Evolutionary conservation across 768 basidiomycete genomes (phyloP), one percentile per base, ranked within the genome.

Genomic region (Russula olivacea): DNA sequence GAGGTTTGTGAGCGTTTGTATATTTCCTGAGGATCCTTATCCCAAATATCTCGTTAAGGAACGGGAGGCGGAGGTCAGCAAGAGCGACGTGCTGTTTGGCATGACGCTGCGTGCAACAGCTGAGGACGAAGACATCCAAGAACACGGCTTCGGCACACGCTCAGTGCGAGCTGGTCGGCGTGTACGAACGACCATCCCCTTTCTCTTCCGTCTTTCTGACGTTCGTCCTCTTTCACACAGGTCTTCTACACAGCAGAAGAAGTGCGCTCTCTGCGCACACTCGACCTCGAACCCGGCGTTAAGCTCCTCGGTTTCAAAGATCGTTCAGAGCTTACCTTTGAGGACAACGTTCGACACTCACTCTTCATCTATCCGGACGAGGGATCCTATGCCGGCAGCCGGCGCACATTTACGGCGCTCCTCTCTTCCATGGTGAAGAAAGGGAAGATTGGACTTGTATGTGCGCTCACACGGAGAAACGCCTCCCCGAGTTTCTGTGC

Each of bases 271-370:
- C 92, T 94, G 75, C 83, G 92, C 66, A 92, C 91, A 0, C 71
- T 97, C 66, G 89, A 87, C 23, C 75, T 90, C 28, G 81, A 88
- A 68, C 88, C 93, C 64, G 93, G 87, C 12, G 83, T 99, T 71
- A 93, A 88, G 72, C 84, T 99, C 5, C 84, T 99, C 30, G 97
- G 97, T 5, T 98, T 98, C 78, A 93, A 94, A 71, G 79, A 87
- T 58, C 80, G 80, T 14, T 74, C 73, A 6, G 80, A 88, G 66
- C 79, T 98, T 1, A 75, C 76, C 1, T 89, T 95, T 67, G 89
- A 94, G 71, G 92, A 98, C 71, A 96, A 95, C 68, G 74, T 97
- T 70, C 96, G 93, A 70, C 94, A 98, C 74, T 87, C 94, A 0
- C 74, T 84, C 51, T 98, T 98, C 72, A 83, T 98, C 59, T 91